phyloP scores from a whole-genome alignment of 768 basidiomycete species.

The Suillus subaureus region DNA sequence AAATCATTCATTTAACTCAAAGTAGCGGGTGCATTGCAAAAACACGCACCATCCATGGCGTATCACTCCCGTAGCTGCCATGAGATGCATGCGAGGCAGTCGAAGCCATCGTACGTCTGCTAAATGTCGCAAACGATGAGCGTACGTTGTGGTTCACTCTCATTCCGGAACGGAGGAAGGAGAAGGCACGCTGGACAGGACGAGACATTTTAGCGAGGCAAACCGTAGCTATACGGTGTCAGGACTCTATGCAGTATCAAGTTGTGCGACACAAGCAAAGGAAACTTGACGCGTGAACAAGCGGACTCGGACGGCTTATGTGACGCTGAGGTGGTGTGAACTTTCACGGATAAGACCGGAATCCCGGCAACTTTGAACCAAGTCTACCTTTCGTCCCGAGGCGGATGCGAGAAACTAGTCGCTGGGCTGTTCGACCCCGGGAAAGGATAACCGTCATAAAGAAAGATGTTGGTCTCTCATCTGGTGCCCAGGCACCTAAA shows the following conservation, averaged over 20 bases:
- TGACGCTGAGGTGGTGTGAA: slow-evolving; percentile 2
- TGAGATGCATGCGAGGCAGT: slow-evolving; percentile 23
- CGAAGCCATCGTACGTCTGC: slow-evolving; percentile 31
- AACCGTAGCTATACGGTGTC: not conserved
- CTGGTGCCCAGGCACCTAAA: not conserved
- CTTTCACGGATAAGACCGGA: slow-evolving; percentile 9
- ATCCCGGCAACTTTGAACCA: too few species aligned
- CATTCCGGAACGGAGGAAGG: slow-evolving; percentile 19
- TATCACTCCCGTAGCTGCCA: slow-evolving; percentile 21
- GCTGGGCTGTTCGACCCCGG: not conserved
- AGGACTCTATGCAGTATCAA: not conserved
- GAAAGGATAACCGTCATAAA: not conserved
- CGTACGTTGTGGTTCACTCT: slow-evolving; percentile 16
- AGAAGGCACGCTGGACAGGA: slow-evolving; percentile 20
- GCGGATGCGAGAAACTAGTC: not conserved
- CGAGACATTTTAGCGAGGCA: slow-evolving; percentile 24
- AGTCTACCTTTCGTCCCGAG: not conserved
- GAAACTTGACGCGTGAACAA: not conserved
- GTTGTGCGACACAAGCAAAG: not conserved
- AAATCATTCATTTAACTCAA: slow-evolving; percentile 2
- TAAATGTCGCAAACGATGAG: slow-evolving; percentile 17
- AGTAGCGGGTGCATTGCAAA: not conserved
- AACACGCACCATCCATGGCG: slow-evolving; percentile 32
- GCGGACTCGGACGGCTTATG: slow-evolving; percentile 1
- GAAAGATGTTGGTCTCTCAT: not conserved